Base-by-base conservation (phyloP, 352 stramenopile species). In the Globisporangium sylvaticum region DNA sequence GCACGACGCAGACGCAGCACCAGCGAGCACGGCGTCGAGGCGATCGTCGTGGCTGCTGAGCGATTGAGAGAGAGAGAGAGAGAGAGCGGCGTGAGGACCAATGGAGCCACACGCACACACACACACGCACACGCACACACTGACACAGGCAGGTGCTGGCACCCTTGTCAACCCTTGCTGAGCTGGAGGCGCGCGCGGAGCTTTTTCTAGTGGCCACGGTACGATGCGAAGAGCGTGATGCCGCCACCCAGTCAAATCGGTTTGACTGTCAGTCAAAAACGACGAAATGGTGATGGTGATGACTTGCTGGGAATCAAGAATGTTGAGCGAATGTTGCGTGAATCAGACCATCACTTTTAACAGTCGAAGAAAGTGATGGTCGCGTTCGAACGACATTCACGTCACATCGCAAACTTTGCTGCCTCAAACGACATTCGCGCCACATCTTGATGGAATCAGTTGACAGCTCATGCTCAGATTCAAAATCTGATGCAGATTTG, bases 131-230 rank as follows among this genome's bases (percentile, higher is more conserved):
- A 6, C 29, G 29, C 29, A 6, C 2, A 31, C 5, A 32, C 29
- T 32, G 31, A 37, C 31, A 37, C 31, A 37, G 31, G 31, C 31
- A 37, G 31, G 10, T 37, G 31, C 31, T 37, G 7, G 7, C 15
- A 46, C 18, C 31, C 55, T 61, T 61, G 55, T 31, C 55, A 32
- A 18, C 31, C 29, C 29, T 29, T 46, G 54, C 10, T 14, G 31
- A 10, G 5, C 39, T 24, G 42, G 42, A 50, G 42, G 18, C 42
- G 42, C 42, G 18, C 18, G 42, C 42, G 3, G 31, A 20, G n/a
- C 55, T 61, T 61, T 60, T 61, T 61, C 55, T 61, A 22, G 55
- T 61, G 55, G 55, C 10, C 48, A 27, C 42, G 42, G 24, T 10
- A 22, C 6, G 42, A 50, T 50, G 6, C 20, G 42, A 50, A 12